Evolutionary conservation across 2,329 filamentous ascomycete genomes (phyloP).

Genomic region (Paecilomyces sp.): DNA sequence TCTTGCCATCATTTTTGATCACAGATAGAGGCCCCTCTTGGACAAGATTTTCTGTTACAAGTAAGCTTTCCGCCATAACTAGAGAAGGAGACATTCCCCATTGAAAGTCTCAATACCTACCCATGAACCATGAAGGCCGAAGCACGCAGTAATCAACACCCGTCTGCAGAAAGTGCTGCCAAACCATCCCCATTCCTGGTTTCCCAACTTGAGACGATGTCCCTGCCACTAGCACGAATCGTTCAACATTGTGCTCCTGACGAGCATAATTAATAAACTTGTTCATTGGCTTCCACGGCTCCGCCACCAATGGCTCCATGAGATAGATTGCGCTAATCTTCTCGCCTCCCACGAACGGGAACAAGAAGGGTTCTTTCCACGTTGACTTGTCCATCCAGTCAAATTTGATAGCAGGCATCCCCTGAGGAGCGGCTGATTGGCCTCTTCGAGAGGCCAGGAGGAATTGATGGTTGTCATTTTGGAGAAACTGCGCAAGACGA

Average conservation of each 20-base stretch:
- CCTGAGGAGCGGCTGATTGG: conserved; percentile 6
- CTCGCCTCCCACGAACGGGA: conserved; percentile 4
- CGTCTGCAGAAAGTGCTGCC: conserved; percentile 32
- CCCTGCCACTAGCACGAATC: conserved; percentile 42
- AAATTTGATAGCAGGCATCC: conserved; percentile 25
- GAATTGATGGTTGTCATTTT: conserved; percentile 14
- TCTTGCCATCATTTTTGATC: conserved; percentile 33
- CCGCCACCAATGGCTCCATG: conserved; percentile 28
- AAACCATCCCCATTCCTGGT: conserved; percentile 28
- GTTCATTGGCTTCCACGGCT: conserved; percentile 27
- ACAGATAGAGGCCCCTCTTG: conserved; percentile 20
- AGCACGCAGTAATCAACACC: conserved; percentile 38
- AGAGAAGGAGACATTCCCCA: not conserved
- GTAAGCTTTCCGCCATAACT: not conserved
- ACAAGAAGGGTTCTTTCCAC: conserved; percentile 28
- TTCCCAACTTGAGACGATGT: conserved; percentile 30
- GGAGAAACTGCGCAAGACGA: conserved; percentile 20
- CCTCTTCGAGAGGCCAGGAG: conserved; percentile 36
- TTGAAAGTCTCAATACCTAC: conserved; percentile 11
- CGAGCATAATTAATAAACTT: conserved; percentile 37
- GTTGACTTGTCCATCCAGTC: conserved; percentile 41
- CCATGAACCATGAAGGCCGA: conserved; percentile 45
- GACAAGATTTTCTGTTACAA: conserved; percentile 38
- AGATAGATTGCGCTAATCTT: conserved; percentile 36
- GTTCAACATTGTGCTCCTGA: conserved; percentile 24